These are phyloP conservation scores for Kazachstania africana DNA, from an alignment of 805 yeast species.

Conservation along the genomic window DNA sequence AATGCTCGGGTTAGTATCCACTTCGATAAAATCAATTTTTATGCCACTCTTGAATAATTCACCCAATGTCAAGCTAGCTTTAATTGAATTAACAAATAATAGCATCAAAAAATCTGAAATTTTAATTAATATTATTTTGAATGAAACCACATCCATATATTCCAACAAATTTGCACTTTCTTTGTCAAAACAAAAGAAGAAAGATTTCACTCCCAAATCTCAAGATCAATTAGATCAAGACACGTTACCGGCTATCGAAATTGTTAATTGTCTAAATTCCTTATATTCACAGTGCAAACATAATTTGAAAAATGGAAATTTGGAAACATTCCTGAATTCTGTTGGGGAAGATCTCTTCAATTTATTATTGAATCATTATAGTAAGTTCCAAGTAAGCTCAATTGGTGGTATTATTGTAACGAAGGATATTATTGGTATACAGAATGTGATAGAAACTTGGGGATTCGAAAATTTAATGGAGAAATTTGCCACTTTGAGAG, in stretches of 20 bases:
- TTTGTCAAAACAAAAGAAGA: constrained; percentile 57
- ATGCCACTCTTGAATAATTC: constrained; percentile 60
- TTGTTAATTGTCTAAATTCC: constrained; percentile 38
- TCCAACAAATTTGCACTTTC: constrained; percentile 38
- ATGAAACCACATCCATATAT: constrained; percentile 44
- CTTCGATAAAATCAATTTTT: constrained; percentile 62
- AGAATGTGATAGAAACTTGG: constrained; percentile 59
- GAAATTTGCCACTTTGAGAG: constrained; percentile 59
- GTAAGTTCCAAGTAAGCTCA: constrained; percentile 62
- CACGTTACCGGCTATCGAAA: constrained; percentile 58
- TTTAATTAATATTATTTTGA: constrained; percentile 51
- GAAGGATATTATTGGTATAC: constrained; percentile 71
- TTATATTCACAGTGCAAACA: constrained; percentile 24
- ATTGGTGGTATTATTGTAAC: constrained; percentile 77
- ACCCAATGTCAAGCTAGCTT: constrained; percentile 44
- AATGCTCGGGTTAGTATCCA: constrained; percentile 52
- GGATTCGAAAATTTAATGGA: constrained; percentile 46
- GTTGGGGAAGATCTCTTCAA: constrained; percentile 49
- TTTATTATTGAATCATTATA: constrained; percentile 57
- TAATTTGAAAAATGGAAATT: constrained; percentile 36
- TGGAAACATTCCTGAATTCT: constrained; percentile 38
- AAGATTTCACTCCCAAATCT: constrained; percentile 50
- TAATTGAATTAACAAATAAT: constrained; percentile 50
- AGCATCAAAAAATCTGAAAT: constrained; percentile 51
- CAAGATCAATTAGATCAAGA: constrained; percentile 39